phyloP scores from a whole-genome alignment of 495 filamentous ascomycete species.

The Penicillium parvum region DNA sequence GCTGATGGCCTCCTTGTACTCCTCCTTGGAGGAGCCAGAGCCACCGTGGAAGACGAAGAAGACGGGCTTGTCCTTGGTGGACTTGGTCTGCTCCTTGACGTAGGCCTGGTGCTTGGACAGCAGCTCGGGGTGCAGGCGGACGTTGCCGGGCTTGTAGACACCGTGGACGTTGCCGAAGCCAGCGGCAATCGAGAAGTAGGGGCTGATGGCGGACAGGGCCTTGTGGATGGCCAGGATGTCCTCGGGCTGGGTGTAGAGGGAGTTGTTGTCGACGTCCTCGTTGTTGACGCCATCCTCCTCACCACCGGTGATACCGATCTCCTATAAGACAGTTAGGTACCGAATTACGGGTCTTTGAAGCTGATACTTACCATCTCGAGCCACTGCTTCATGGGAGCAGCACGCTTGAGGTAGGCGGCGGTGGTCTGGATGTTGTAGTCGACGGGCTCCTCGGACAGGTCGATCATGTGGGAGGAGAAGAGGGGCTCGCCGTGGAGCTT shows the following conservation, averaged over 20 bases:
- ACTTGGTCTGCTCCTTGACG: conserved; percentile 67
- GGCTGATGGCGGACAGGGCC: conserved; percentile 72
- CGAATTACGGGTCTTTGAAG: too few relatives aligned
- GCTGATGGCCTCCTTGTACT: conserved; percentile 80
- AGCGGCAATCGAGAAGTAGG: conserved; percentile 96
- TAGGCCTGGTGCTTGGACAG: conserved; percentile 90
- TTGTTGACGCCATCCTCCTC: conserved; percentile 85
- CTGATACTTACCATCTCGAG: conserved; percentile 85
- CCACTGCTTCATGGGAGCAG: conserved; percentile 95
- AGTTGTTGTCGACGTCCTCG: conserved; percentile 83
- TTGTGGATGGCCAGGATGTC: conserved; percentile 88
- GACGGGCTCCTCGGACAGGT: conserved; percentile 83
- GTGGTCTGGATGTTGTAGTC: conserved; percentile 89
- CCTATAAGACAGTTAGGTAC: conserved; percentile 39
- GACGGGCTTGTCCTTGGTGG: conserved; percentile 78
- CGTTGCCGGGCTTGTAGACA: conserved; percentile 98
- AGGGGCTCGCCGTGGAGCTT: conserved; percentile 88
- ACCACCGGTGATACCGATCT: conserved; percentile 91
- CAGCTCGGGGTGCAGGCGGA: conserved; percentile 89
- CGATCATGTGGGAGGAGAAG: conserved; percentile 97
- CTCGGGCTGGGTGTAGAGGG: conserved; percentile 96
- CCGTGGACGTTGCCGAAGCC: conserved; percentile 99
- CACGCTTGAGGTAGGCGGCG: conserved; percentile 83
- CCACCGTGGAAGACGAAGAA: conserved; percentile 99
- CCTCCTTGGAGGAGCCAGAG: conserved; percentile 81